phyloP scores from a whole-genome alignment of 2,329 filamentous ascomycete species.

The Claviceps capensis region DNA sequence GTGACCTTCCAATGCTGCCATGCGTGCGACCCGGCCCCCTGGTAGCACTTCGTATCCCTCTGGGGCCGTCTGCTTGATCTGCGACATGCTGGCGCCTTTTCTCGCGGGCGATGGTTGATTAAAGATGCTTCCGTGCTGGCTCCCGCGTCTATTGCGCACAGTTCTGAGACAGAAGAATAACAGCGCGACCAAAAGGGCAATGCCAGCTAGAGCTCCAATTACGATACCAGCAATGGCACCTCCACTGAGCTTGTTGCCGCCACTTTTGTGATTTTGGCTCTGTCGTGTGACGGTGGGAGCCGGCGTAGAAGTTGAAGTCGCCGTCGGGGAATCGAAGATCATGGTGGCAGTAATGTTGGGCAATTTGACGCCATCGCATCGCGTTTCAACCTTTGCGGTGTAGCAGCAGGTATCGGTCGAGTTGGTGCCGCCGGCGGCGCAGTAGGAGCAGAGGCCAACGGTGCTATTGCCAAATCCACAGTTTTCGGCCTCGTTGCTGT shows the following conservation, averaged over 20 bases:
- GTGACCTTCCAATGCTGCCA: conserved; percentile 81
- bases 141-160: conserved; percentile 39
- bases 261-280: conserved; percentile 15
- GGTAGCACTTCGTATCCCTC: conserved; percentile 62
- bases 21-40: conserved; percentile 81
- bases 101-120: conserved; percentile 77
- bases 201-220: conserved; percentile 61
- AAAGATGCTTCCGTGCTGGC: conserved; percentile 61
- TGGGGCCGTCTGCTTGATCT: conserved; percentile 22
- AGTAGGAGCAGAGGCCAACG: conserved; percentile 76
- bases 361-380: conserved; percentile 64
- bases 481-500: conserved; percentile 68
- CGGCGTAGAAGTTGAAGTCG: conserved; percentile 25
- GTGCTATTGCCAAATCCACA: conserved; percentile 69
- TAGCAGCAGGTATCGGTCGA: conserved; percentile 93
- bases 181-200: conserved; percentile 53
- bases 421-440: conserved; percentile 69
- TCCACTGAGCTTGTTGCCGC: conserved; percentile 46
- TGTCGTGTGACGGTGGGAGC: conserved; percentile 9
- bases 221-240: conserved; percentile 86
- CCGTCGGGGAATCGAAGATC: conserved; percentile 36
- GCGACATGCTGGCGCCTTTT: conserved; percentile 29
- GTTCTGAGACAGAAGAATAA: conserved; percentile 50
- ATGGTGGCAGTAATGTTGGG: conserved; percentile 63
- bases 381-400: conserved; percentile 57